phyloP scores from a whole-genome alignment of 192 early-diverging fungal species.

The Podila epigama region DNA sequence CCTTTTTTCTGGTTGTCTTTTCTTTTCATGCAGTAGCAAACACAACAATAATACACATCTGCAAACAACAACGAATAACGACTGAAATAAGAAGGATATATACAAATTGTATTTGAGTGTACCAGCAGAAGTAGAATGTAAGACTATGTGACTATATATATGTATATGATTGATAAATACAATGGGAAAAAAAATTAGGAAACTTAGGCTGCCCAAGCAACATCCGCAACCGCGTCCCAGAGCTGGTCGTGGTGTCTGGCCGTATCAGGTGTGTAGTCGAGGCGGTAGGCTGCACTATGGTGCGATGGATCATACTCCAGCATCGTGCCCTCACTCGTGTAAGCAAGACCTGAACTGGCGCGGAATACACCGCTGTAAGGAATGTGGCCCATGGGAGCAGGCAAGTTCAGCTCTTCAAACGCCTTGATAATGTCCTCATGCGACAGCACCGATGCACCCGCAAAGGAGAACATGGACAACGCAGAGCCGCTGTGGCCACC shows the following conservation, averaged over 20 bases:
- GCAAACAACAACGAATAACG: too few species aligned
- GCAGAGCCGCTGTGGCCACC: background rate
- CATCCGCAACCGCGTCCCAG: constrained; percentile 9
- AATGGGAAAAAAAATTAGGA: background rate
- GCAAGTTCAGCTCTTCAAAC: background rate
- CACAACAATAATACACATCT: too few species aligned
- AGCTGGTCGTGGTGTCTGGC: constrained; percentile 8
- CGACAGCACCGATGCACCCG: background rate
- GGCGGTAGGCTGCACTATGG: constrained; percentile 4
- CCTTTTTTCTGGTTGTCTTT: too few species aligned
- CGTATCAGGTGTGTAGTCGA: constrained; percentile 21
- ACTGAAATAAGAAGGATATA: too few species aligned
- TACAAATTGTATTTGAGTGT: background rate
- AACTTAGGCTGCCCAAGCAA: constrained; percentile 1
- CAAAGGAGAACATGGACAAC: constrained; percentile 18
- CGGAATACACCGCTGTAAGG: background rate
- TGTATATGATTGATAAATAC: background rate
- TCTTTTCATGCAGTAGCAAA: too few species aligned
- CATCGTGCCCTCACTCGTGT: background rate
- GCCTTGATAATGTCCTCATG: background rate
- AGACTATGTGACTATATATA: too few species aligned
- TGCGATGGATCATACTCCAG: constrained; percentile 10
- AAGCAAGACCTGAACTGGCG: background rate
- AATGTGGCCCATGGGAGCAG: background rate
- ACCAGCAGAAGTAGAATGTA: background rate